Evolutionary conservation across 257 asterid species (phyloP).

Genomic region (Leptodermis oblonga): DNA sequence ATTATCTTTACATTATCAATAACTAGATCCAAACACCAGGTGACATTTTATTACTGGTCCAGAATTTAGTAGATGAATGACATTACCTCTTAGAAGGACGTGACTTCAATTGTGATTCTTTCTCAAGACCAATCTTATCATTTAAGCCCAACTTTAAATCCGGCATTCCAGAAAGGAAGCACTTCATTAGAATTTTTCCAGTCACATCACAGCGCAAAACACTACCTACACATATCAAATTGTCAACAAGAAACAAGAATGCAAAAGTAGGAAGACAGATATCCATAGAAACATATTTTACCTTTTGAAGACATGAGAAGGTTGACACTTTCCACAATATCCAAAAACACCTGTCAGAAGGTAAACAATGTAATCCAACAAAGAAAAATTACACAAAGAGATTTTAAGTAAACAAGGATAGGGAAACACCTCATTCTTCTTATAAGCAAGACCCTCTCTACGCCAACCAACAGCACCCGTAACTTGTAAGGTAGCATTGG

Average conservation of each 20-base stretch:
- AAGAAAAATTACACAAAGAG: background rate
- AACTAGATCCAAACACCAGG: background rate
- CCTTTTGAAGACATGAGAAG: constrained; percentile 99
- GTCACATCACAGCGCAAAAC: constrained; percentile 97
- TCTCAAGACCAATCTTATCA: constrained; percentile 98
- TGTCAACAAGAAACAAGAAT: constrained; percentile 16
- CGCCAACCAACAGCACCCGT: constrained; percentile 99
- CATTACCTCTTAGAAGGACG: constrained; percentile 93
- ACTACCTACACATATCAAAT: constrained; percentile 56
- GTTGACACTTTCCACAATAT: constrained; percentile 97
- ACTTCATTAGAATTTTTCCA: constrained; percentile 95
- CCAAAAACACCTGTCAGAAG: constrained; percentile 78
- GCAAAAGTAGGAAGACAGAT: constrained; percentile 7
- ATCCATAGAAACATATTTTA: constrained; percentile 11
- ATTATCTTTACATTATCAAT: background rate
- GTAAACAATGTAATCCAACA: constrained; percentile 12
- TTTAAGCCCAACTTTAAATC: constrained; percentile 97
- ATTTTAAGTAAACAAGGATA: background rate
- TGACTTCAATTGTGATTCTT: constrained; percentile 94
- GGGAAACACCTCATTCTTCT: constrained; percentile 86
- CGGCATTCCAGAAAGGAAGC: constrained; percentile 99
- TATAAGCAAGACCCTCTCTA: constrained; percentile 91
- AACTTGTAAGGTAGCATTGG: constrained; percentile 97
- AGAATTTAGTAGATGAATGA: constrained; percentile 6
- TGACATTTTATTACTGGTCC: background rate